A percentile compares a stretch with the other conserved stretches of the same genome.
These are phyloP conservation scores for Pyrenopolyporus hunteri DNA, from an alignment of 495 filamentous ascomycete species.

Conservation along the genomic window DNA sequence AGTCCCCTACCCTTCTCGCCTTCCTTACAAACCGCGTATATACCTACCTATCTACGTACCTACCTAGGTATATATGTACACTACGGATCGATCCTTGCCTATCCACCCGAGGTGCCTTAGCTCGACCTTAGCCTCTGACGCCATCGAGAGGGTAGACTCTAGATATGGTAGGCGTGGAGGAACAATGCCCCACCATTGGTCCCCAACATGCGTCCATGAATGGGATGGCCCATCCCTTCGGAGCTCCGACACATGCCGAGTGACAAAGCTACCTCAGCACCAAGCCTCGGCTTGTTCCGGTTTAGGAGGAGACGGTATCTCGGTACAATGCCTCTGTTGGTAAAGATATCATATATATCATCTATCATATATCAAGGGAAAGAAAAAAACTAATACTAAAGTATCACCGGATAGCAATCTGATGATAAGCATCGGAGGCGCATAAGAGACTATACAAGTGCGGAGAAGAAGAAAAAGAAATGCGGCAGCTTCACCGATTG, in stretches of 20 bases:
- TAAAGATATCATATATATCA: no score
- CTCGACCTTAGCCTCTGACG: constrained; percentile 33
- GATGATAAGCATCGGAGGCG: background rate
- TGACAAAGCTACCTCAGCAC: no score
- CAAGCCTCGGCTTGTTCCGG: constrained; percentile 28
- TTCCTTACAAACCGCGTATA: no score
- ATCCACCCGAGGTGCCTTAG: background rate
- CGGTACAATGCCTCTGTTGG: background rate
- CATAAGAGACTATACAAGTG: background rate
- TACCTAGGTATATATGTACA: background rate
- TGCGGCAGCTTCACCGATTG: constrained; percentile 15
- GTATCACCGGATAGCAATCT: background rate
- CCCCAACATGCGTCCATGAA: constrained; percentile 1
- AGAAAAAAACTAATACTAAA: background rate
- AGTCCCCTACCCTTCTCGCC: no score
- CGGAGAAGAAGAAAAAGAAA: background rate
- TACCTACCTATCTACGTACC: no score
- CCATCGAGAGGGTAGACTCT: constrained; percentile 18
- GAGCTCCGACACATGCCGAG: constrained; percentile 31
- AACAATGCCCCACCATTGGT: constrained; percentile 25
- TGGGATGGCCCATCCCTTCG: background rate
- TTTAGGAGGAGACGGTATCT: constrained; percentile 19
- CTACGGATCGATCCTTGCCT: constrained; percentile 6
- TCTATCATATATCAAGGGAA: background rate
- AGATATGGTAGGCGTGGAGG: constrained; percentile 23